Evolutionary conservation across 805 yeast genomes (phyloP).

Genomic region (Maudiozyma serrabonitensis): DNA sequence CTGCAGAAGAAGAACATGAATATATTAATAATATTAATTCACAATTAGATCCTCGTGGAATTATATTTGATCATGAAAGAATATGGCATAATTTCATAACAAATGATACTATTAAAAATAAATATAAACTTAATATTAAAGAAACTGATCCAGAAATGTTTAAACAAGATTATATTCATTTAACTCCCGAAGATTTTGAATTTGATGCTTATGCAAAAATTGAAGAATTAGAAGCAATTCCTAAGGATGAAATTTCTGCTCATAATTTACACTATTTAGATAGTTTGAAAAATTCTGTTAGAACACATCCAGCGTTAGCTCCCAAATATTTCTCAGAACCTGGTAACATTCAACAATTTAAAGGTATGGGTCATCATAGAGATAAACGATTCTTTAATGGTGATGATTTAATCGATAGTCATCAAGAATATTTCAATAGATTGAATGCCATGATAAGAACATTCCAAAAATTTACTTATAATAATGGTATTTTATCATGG

Average conservation of each 20-base stretch:
- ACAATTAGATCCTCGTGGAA: slow-evolving; percentile 1
- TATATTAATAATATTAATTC: slow-evolving; percentile 3
- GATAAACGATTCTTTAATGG: slow-evolving; percentile 55
- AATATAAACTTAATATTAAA: slow-evolving; percentile 8
- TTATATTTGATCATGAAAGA: slow-evolving; percentile 14
- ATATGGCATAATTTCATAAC: slow-evolving; percentile 13
- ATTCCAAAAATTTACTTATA: slow-evolving; percentile 40
- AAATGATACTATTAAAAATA: slow-evolving; percentile 5
- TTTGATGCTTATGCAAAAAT: slow-evolving; percentile 22
- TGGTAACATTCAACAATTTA: slow-evolving; percentile 14
- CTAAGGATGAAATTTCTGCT: slow-evolving; percentile 14
- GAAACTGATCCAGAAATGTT: slow-evolving; percentile 7
- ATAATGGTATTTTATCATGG: slow-evolving; percentile 45
- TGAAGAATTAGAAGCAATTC: slow-evolving; percentile 16
- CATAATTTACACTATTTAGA: slow-evolving; percentile 27
- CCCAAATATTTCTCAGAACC: slow-evolving; percentile 33
- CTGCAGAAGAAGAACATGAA: slow-evolving; percentile 7
- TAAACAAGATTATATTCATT: slow-evolving; percentile 9
- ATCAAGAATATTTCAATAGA: slow-evolving; percentile 17
- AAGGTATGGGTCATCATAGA: slow-evolving; percentile 34
- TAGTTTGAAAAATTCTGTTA: slow-evolving; percentile 28
- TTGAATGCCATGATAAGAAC: slow-evolving; percentile 41
- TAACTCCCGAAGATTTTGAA: slow-evolving; percentile 19
- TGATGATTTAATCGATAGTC: slow-evolving; percentile 31
- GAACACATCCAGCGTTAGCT: slow-evolving; percentile 26